phyloP scores from a whole-genome alignment of 805 yeast species.

The Barnettozyma wickerhamii region DNA sequence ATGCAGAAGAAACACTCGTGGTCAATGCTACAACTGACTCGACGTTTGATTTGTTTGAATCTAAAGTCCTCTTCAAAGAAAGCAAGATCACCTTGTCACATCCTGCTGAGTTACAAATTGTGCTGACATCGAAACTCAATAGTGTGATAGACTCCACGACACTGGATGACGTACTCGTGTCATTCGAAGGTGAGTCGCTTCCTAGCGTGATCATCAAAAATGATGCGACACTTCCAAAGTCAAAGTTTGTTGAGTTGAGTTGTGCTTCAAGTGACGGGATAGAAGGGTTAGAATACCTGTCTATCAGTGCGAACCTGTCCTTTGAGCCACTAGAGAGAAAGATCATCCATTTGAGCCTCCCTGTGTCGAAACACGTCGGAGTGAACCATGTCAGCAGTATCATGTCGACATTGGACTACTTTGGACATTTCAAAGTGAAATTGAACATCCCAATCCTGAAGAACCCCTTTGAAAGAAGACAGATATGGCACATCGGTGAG shows the following conservation, averaged over 20 bases:
- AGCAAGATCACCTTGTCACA: conserved; percentile 17
- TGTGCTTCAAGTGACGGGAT: conserved; percentile 5
- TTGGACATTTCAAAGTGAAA: conserved; percentile 18
- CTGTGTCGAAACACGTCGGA: conserved; percentile 20
- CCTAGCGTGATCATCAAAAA: conserved; percentile 15
- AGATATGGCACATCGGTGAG: conserved; percentile 13
- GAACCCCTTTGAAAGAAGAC: conserved; percentile 12
- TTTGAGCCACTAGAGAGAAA: conserved; percentile 14
- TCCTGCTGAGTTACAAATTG: conserved; percentile 28
- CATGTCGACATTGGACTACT: conserved; percentile 10
- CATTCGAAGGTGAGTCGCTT: conserved; percentile 15
- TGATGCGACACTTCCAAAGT: not conserved
- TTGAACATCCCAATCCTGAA: conserved; percentile 15
- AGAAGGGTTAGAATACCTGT: conserved; percentile 6
- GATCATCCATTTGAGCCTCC: conserved; percentile 16
- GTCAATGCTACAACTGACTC: conserved; percentile 25
- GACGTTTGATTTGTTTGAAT: conserved; percentile 22
- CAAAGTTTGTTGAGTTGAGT: not conserved
- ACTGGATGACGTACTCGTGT: conserved; percentile 10
- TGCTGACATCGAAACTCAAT: conserved; percentile 27
- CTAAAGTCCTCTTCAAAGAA: conserved; percentile 20
- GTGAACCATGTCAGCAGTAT: conserved; percentile 12
- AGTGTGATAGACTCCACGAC: conserved; percentile 6
- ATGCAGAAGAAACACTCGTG: conserved; percentile 10
- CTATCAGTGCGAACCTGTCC: conserved; percentile 11